These are phyloP conservation scores for Camelina laxa DNA, from an alignment of 345 rosid genomes.

Conservation along the genomic window DNA sequence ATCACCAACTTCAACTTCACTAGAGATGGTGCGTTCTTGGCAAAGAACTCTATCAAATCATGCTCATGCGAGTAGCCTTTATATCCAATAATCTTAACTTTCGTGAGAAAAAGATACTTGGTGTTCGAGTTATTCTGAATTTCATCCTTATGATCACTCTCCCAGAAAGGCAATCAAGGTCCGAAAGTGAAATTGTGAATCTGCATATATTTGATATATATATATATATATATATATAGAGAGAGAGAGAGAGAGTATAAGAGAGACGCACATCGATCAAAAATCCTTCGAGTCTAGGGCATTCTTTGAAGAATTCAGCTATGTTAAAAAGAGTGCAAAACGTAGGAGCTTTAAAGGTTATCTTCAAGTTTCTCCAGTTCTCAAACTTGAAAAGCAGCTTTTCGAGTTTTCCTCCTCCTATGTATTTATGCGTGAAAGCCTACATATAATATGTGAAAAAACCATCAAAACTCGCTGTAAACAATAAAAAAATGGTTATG, in stretches of 20 bases:
- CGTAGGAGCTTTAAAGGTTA: slow-evolving; percentile 14
- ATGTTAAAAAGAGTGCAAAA: slow-evolving; percentile 25
- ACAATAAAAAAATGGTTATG: neutral
- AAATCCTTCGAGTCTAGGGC: slow-evolving; percentile 19
- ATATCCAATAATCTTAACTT: slow-evolving; percentile 25
- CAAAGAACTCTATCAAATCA: too few relatives aligned
- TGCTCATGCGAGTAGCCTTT: too few relatives aligned
- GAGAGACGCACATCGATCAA: slow-evolving; percentile 13
- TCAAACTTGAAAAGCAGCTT: neutral
- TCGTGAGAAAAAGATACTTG: neutral
- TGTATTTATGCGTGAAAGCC: slow-evolving; percentile 12
- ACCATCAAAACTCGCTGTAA: neutral
- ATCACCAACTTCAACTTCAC: too few relatives aligned
- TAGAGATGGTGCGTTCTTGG: too few relatives aligned
- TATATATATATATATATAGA: too few relatives aligned
- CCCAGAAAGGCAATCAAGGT: neutral
- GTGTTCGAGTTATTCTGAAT: neutral
- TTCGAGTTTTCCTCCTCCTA: neutral
- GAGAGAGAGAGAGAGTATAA: neutral
- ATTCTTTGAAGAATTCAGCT: slow-evolving; percentile 4
- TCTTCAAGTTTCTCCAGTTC: neutral
- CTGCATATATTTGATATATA: slow-evolving; percentile 10
- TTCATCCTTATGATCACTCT: neutral
- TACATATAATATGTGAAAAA: neutral
- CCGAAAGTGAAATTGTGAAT: slow-evolving; percentile 27